Conservation (phyloP, 108 stramenopile species). For the Skeletonema menzelii region DNA sequence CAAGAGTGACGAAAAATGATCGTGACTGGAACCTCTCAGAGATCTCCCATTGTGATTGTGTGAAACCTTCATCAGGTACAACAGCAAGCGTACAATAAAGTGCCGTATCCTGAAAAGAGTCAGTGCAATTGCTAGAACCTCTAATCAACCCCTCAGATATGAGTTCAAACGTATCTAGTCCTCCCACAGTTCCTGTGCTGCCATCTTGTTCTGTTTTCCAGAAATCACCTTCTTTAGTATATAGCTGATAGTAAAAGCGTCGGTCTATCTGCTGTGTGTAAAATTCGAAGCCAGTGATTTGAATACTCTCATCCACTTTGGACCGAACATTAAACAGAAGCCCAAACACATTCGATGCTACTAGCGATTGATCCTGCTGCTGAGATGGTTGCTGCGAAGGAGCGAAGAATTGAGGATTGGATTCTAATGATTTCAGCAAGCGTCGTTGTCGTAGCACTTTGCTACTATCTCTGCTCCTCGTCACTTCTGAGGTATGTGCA, state of each 20-base stretch:
- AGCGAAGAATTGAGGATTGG: conserved; percentile 11
- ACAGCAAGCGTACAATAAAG: conserved; percentile 3
- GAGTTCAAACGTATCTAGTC: not conserved
- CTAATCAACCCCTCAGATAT: not conserved
- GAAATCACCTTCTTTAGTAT: conserved; percentile 7
- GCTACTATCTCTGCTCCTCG: not conserved
- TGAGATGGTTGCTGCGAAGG: not conserved
- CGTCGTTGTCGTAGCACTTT: not conserved
- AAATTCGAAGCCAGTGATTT: conserved; percentile 27
- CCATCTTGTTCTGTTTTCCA: not conserved
- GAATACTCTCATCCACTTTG: conserved; percentile 1
- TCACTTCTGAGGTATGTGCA: not conserved
- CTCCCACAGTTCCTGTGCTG: not conserved
- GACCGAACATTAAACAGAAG: conserved; percentile 20
- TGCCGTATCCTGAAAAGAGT: not conserved
- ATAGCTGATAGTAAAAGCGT: conserved; percentile 13
- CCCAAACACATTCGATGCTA: conserved; percentile 11
- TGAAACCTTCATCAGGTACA: conserved; percentile 17
- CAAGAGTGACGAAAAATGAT: conserved; percentile 18
- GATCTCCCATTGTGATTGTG: conserved; percentile 1
- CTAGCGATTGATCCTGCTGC: not conserved
- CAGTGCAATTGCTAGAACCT: conserved; percentile 1
- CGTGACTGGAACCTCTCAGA: not conserved
- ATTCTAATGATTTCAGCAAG: not conserved
- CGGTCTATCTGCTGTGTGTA: not conserved